Evolutionary conservation across 129 eudicot species (phyloP), one percentile per base, ranked within the genome.

Genomic region (Oenanthe sinensis): DNA sequence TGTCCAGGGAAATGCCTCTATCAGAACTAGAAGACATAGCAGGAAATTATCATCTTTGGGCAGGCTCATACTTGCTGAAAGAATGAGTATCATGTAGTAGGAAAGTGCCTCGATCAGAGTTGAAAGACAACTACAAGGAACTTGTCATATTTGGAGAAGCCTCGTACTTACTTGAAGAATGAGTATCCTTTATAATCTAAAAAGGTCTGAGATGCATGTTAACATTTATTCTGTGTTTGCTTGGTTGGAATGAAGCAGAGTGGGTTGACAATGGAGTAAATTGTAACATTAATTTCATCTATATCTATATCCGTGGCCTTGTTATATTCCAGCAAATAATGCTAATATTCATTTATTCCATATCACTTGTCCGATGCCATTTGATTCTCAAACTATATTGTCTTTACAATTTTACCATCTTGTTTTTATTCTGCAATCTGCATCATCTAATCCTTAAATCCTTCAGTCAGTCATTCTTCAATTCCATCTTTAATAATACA

Each of bases 41-140:
- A 80, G 96, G 83, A 95, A 86, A 83, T 82, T 89, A 15, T 75
- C 86, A 42, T 85, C 91, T 76, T 45, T 20, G 97, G 90, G 83
- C 88, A 86, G 83, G 96, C 96, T 48, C 92, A 86, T 67, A 79
- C 71, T 80, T 96, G 97, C 71, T 91, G 97, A 97, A 89, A 84
- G 84, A 90, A 86, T 20, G 98, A 91, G 86, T 91, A 88, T 78
- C 90, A 91, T 52, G 88, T 86, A 82, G 85, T 97, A 39, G 42
- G 42, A 5, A 39, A 39, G 3, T 39, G 5, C 42, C 42, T 39
- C 5, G 3, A 39, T 39, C 42, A 39, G 42, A 39, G 42, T 39
- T 47, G 11, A 12, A 47, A 47, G 3, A 47, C 52, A 14, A 48
- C 4, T 16, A 48, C 52, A 13, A 1, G 52, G 5, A 8, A 48